Evolutionary conservation across 768 basidiomycete genomes (phyloP).

Genomic region (Suillus subluteus): DNA sequence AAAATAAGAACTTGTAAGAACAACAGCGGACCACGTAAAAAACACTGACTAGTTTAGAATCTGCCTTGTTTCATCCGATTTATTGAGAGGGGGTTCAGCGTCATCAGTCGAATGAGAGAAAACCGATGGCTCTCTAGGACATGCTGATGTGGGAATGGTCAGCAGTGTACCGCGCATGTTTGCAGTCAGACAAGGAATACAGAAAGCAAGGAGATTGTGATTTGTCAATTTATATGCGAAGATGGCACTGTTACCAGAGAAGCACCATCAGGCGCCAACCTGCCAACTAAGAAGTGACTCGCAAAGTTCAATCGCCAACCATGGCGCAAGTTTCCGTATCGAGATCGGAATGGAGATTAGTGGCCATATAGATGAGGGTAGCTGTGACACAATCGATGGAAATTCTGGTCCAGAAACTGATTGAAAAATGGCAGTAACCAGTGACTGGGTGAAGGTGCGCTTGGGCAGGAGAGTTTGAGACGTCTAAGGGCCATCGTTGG

Average conservation of each 20-base stretch:
- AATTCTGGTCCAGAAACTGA: not conserved
- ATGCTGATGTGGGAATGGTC: not conserved
- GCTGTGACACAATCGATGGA: not conserved
- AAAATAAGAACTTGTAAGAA: not conserved
- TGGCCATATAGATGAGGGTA: not conserved
- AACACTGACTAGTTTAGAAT: conserved; percentile 1
- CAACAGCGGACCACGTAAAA: not conserved
- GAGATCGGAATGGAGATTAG: not conserved
- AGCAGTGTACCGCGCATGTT: not conserved
- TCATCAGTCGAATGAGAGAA: not conserved
- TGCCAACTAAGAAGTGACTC: not conserved
- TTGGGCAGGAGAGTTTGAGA: not conserved
- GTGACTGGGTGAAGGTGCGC: not conserved
- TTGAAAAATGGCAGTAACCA: not conserved
- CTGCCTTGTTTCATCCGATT: not conserved
- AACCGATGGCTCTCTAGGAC: not conserved
- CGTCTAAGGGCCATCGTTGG: not conserved
- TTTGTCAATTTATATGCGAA: not conserved
- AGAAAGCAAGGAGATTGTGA: not conserved
- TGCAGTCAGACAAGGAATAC: not conserved
- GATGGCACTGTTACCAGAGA: not conserved
- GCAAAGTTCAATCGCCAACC: not conserved
- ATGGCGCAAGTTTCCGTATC: not conserved
- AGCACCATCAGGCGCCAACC: not conserved
- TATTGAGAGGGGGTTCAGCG: not conserved